Conservation (phyloP, 108 stramenopile species). For the Fistulifera solaris region DNA sequence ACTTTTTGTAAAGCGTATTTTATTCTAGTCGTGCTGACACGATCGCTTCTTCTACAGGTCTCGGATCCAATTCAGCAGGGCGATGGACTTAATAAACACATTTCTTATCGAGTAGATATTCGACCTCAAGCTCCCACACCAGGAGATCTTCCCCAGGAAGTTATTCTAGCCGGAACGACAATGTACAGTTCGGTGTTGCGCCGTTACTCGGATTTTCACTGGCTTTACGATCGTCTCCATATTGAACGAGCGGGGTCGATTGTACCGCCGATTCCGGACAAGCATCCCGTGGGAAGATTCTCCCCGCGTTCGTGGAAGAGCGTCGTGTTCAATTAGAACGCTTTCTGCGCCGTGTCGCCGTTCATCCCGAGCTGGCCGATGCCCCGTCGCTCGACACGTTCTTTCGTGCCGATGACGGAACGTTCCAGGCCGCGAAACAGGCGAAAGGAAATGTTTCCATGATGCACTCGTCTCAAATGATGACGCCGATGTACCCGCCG, state of each 20-base stretch:
- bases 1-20: slow-evolving; percentile 1
- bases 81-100: slow-evolving; percentile 86
- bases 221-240: slow-evolving; percentile 86
- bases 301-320: slow-evolving; percentile 81
- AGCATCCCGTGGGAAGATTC: slow-evolving; percentile 89
- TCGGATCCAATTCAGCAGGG: slow-evolving; percentile 84
- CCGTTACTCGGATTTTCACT: slow-evolving; percentile 94
- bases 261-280: slow-evolving; percentile 95
- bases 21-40: slow-evolving; percentile 2
- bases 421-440: slow-evolving; percentile 69
- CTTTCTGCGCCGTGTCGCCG: slow-evolving; percentile 81
- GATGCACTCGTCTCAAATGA: slow-evolving; percentile 8
- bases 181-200: slow-evolving; percentile 75
- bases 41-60: slow-evolving; percentile 27
- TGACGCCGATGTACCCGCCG: slow-evolving; percentile 5
- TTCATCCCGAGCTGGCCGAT: slow-evolving; percentile 83
- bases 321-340: slow-evolving; percentile 75
- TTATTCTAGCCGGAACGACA: slow-evolving; percentile 30
- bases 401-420: slow-evolving; percentile 83
- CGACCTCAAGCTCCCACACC: slow-evolving; percentile 45
- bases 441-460: slow-evolving; percentile 27
- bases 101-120: slow-evolving; percentile 82
- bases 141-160: slow-evolving; percentile 12
- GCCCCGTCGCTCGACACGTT: slow-evolving; percentile 78
- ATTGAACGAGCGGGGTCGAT: slow-evolving; percentile 86